phyloP scores from a whole-genome alignment of 2,329 filamentous ascomycete species.

The Trichoderma guizhouense region DNA sequence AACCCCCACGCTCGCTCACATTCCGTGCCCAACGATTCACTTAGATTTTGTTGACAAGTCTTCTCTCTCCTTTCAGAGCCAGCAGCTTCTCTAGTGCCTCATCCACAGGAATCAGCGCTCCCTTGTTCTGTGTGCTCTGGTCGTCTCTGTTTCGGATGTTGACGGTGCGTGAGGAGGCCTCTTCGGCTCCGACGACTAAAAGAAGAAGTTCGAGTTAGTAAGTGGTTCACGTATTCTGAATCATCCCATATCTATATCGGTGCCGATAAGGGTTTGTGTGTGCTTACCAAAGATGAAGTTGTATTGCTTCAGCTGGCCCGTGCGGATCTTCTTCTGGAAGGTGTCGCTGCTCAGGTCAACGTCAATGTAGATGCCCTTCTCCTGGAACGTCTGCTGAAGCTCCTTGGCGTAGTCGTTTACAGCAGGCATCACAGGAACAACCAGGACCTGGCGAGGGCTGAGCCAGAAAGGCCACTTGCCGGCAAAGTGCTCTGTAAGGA shows the following conservation, averaged over 20 bases:
- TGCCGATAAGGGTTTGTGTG: not conserved
- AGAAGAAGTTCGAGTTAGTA: not conserved
- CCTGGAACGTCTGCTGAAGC: constrained; percentile 65
- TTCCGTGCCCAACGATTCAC: not conserved
- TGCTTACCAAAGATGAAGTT: constrained; percentile 73
- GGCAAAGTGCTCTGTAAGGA: constrained; percentile 78
- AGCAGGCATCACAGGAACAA: constrained; percentile 65
- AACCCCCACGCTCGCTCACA: not conserved
- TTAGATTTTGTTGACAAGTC: constrained; percentile 36
- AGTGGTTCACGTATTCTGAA: constrained; percentile 17
- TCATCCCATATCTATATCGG: not conserved
- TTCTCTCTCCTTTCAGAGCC: constrained; percentile 48
- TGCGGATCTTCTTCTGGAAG: constrained; percentile 86
- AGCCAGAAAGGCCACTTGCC: constrained; percentile 91
- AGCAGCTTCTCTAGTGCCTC: constrained; percentile 55
- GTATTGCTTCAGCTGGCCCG: constrained; percentile 74
- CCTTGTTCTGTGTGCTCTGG: constrained; percentile 58
- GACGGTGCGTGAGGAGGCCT: constrained; percentile 57
- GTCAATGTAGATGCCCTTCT: constrained; percentile 64
- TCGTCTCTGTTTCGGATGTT: constrained; percentile 64
- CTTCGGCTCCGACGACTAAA: constrained; percentile 60
- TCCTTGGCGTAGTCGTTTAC: constrained; percentile 76
- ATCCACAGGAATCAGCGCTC: constrained; percentile 55
- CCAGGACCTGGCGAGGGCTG: constrained; percentile 71
- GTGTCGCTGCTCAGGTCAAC: constrained; percentile 65